A percentile compares a stretch with the other conserved stretches of the same genome.
Evolutionary conservation across 257 asterid species (phyloP).

Genomic region (Solanum habrochaites): DNA sequence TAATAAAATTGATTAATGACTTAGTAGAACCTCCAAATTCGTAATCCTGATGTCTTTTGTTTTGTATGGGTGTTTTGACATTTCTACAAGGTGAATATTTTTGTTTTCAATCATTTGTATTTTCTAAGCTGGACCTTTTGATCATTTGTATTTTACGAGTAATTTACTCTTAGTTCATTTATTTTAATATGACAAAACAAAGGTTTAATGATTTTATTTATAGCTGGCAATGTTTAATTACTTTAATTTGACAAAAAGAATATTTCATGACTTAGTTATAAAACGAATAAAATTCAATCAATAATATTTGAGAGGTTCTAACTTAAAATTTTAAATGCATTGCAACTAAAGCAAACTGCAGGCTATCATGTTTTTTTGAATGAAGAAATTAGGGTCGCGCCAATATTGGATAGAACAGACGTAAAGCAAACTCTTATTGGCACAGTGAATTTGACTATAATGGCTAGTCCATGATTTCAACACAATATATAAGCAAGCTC

Average conservation of each 20-base stretch:
- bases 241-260: not conserved
- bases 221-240: not conserved
- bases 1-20: too few species aligned
- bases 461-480: not conserved
- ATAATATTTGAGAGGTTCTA: not conserved
- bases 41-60: too few species aligned
- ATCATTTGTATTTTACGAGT: not conserved
- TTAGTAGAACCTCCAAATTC: too few species aligned
- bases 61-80: too few species aligned
- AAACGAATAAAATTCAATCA: too few species aligned
- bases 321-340: not conserved
- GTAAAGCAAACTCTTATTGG: not conserved
- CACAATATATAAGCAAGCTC: accelerated
- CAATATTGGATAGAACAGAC: not conserved
- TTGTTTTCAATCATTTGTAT: not conserved
- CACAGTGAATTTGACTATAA: not conserved
- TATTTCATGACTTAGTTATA: too few species aligned
- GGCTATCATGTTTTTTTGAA: not conserved
- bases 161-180: too few species aligned
- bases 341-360: not conserved
- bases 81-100: not conserved
- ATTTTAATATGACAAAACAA: not conserved
- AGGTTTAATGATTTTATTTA: not conserved
- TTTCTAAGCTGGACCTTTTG: not conserved
- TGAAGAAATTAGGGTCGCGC: not conserved